Conservation (phyloP, 768 basidiomycete species). For the Strobilomyces confusus region DNA sequence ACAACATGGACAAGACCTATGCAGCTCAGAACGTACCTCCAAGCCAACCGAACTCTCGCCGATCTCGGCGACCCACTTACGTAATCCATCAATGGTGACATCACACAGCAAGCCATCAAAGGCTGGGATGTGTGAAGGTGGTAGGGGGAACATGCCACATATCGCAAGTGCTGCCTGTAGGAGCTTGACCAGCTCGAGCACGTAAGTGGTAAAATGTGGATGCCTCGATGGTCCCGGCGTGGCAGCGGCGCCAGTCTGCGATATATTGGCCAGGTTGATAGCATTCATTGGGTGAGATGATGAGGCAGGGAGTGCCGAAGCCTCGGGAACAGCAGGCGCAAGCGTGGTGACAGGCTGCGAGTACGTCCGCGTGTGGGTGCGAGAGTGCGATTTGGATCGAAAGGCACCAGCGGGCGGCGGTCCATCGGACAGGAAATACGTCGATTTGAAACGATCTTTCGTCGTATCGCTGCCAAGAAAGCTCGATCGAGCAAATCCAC, state of each 20-base stretch:
- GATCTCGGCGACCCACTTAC: slow-evolving; percentile 62
- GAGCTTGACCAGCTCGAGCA: slow-evolving; percentile 73
- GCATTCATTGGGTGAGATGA: slow-evolving; percentile 20
- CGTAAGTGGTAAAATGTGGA: slow-evolving; percentile 55
- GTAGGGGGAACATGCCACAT: slow-evolving; percentile 59
- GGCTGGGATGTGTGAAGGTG: slow-evolving; percentile 8
- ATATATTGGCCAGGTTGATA: slow-evolving; percentile 16
- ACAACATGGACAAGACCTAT: not conserved
- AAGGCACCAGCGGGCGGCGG: slow-evolving; percentile 19
- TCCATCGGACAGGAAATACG: slow-evolving; percentile 56
- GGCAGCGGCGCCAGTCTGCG: slow-evolving; percentile 7
- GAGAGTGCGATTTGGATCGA: slow-evolving; percentile 29
- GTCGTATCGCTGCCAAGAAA: slow-evolving; percentile 58
- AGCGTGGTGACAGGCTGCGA: slow-evolving; percentile 26
- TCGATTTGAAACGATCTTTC: slow-evolving; percentile 72
- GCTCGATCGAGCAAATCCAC: slow-evolving; percentile 6
- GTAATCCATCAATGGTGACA: slow-evolving; percentile 66
- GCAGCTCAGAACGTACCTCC: slow-evolving; percentile 41
- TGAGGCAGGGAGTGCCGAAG: slow-evolving; percentile 22
- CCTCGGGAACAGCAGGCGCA: slow-evolving; percentile 19
- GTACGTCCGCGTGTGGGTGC: slow-evolving; percentile 26
- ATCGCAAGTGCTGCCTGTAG: slow-evolving; percentile 67
- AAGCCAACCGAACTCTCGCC: slow-evolving; percentile 58
- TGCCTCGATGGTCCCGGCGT: slow-evolving; percentile 20
- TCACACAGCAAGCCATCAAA: slow-evolving; percentile 78